phyloP scores from a whole-genome alignment of 2,329 filamentous ascomycete species.

The Monosporascus ibericus region DNA sequence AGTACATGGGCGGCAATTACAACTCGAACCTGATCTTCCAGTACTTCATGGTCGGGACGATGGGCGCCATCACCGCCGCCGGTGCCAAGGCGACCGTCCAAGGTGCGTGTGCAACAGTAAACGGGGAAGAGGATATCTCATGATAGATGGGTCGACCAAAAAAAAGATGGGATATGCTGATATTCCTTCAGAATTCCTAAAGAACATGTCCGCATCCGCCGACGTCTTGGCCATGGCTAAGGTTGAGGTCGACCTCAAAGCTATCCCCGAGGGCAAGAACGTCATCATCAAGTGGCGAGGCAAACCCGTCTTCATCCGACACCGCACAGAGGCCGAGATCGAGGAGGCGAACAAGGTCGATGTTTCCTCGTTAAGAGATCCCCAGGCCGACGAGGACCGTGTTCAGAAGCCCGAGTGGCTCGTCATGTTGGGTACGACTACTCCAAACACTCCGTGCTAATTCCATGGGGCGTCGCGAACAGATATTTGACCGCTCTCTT shows the following conservation, averaged over 20 bases:
- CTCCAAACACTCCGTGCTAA: conserved; percentile 1
- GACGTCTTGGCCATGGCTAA: conserved; percentile 99
- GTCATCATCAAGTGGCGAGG: conserved; percentile 99
- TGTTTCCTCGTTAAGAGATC: conserved; percentile 79
- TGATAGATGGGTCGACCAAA: neutral
- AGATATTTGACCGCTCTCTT: too few relatives aligned
- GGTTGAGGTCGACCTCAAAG: conserved; percentile 89
- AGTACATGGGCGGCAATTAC: conserved; percentile 42
- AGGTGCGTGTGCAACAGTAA: conserved; percentile 54
- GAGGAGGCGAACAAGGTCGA: conserved; percentile 88
- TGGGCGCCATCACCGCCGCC: conserved; percentile 86
- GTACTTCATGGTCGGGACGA: conserved; percentile 97
- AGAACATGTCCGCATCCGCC: conserved; percentile 99
- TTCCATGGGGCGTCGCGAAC: neutral
- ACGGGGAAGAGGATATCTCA: neutral
- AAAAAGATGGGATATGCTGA: conserved; percentile 12
- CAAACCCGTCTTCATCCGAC: conserved; percentile 99
- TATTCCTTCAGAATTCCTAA: conserved; percentile 75
- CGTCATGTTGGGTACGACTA: conserved; percentile 80
- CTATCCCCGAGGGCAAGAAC: conserved; percentile 99
- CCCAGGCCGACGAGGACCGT: conserved; percentile 83
- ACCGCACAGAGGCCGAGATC: conserved; percentile 91
- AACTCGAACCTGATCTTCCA: conserved; percentile 79
- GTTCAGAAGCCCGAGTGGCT: conserved; percentile 99
- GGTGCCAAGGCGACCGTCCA: conserved; percentile 97